Conservation (phyloP, 768 basidiomycete species). For the Russula olivacea region DNA sequence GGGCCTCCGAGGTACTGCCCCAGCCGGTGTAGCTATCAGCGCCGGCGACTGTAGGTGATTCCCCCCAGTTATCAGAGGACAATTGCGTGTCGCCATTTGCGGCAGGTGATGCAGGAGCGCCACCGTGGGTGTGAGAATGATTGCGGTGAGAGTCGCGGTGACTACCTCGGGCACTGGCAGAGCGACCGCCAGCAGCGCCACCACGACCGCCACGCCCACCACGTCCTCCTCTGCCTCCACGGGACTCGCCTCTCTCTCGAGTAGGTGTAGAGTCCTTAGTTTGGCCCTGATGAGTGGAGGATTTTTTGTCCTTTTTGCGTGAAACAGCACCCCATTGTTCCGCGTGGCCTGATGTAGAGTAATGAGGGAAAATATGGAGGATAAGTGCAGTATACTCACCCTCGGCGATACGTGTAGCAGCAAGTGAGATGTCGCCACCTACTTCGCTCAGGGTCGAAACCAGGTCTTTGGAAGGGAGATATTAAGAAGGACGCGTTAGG, state of each 20-base stretch:
- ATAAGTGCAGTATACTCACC: conserved; percentile 37
- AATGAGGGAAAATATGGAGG: conserved; percentile 25
- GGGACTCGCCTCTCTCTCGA: conserved; percentile 46
- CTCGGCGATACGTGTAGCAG: conserved; percentile 69
- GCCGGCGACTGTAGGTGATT: conserved; percentile 30
- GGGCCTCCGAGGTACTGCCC: conserved; percentile 28
- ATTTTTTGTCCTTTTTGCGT: conserved; percentile 85
- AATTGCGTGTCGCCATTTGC: conserved; percentile 21
- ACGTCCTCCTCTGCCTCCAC: conserved; percentile 60
- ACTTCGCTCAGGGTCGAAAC: conserved; percentile 62
- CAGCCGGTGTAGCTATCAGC: conserved; percentile 8
- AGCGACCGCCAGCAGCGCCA: conserved; percentile 39
- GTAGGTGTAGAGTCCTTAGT: conserved; percentile 49
- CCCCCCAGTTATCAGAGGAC: conserved; percentile 30
- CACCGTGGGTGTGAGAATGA: conserved; percentile 37
- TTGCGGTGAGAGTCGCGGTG: conserved; percentile 36
- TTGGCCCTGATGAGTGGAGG: conserved; percentile 35
- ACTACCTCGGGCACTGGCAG: conserved; percentile 39
- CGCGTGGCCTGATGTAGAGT: conserved; percentile 48
- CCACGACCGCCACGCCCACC: conserved; percentile 49
- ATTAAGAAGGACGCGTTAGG: conserved; percentile 26
- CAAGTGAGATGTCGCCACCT: conserved; percentile 60
- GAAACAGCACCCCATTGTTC: conserved; percentile 81
- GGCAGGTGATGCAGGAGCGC: conserved; percentile 5
- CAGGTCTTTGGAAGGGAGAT: conserved; percentile 44